A percentile compares a stretch with the other conserved stretches of the same genome.
phyloP scores from a whole-genome alignment of 192 early-diverging fungal species.

The Phycomyces nitens region DNA sequence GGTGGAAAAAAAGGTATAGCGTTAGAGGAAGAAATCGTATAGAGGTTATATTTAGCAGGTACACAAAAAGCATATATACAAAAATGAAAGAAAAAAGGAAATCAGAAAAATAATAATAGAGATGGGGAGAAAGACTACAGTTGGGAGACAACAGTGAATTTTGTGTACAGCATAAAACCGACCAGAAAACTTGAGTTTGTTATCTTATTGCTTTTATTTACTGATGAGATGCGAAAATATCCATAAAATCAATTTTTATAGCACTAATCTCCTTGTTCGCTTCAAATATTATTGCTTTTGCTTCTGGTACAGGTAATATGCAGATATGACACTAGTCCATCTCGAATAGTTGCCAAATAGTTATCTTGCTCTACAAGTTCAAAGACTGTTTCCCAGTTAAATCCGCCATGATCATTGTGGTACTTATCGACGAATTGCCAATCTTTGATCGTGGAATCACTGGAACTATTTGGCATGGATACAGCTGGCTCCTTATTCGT shows the following conservation, averaged over 20 bases:
- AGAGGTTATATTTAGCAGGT: too few relatives aligned
- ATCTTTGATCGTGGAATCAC: neutral
- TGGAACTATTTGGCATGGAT: neutral
- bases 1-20: too few relatives aligned
- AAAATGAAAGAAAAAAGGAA: too few relatives aligned
- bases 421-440: slow-evolving; percentile 8
- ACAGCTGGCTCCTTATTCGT: neutral
- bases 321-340: too few relatives aligned
- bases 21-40: too few relatives aligned
- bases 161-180: slow-evolving; percentile 20
- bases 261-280: neutral
- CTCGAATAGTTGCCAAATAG: too few relatives aligned
- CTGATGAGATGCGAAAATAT: slow-evolving; percentile 5
- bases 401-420: neutral
- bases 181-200: slow-evolving; percentile 17
- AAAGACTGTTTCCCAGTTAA: slow-evolving; percentile 3
- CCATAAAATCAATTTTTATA: neutral
- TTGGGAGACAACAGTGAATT: too few relatives aligned
- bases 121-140: too few relatives aligned
- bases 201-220: slow-evolving; percentile 12
- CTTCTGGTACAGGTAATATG: too few relatives aligned
- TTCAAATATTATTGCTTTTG: slow-evolving; percentile 7
- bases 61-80: too few relatives aligned
- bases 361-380: too few relatives aligned
- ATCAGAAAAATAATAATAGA: too few relatives aligned